Evolutionary conservation across 768 basidiomycete species (phyloP), one percentile per base, ranked within the genome.

Genomic region (Phlegmacium glaucopus): DNA sequence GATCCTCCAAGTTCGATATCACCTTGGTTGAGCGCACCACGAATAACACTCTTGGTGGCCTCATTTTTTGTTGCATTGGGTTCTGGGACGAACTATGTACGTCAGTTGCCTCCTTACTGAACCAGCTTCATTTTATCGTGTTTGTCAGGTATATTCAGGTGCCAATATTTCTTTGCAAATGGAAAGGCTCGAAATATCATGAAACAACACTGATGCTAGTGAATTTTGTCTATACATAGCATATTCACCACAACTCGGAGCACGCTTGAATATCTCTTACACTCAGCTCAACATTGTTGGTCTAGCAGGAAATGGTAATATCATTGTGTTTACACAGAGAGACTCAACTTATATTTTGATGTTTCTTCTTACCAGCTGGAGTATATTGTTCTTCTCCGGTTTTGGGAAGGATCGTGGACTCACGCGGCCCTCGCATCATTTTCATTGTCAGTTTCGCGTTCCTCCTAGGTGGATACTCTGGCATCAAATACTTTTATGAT

Each of bases 241-340:
- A 15, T 96, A 94, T 62, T 82, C 87, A 1, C 92, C 93, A 0
- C 92, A 95, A 61, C 77, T 95, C 5, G 89, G 87, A 1, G 68
- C 82, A n/a, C 78, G 82, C 34, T 76, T 95, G 13, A 71, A 76
- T 39, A 78, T 94, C 42, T 77, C 79, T 4, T 87, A 94, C 45
- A 94, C 92, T 0, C 80, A 87, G 48, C 71, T 91, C 29, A 94
- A 95, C 55, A 63, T 93, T 28, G 78, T 94, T 13, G 91, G 81
- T 13, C 69, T 87, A 13, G 85, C 83, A 1, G 87, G 82, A 15
- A 90, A 87, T 56, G 61, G 87, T 90, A 56, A 49, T 82, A 46
- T 26, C n/a, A 44, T 5, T n/a, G 18, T 25, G 45, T 10, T 28
- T 3, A n/a, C n/a, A 36, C n/a, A 12, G 39, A 3, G 9, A 1